Base-by-base conservation (phyloP, 1,139 yeast species). In the Geotrichum citri-aurantii region DNA sequence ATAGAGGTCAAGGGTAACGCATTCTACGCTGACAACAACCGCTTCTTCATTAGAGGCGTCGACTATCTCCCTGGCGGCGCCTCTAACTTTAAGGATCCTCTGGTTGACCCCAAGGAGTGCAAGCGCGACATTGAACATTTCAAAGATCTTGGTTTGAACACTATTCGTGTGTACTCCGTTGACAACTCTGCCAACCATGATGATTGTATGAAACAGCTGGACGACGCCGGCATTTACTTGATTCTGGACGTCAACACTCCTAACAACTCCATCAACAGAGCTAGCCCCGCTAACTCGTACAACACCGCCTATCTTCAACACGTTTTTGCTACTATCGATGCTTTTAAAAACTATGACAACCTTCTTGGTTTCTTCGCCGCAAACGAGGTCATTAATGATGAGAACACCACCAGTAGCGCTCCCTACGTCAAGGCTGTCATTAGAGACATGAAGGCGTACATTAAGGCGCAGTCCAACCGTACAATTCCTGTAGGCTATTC, bases 291-390 rank as follows among this genome's bases (percentile, higher is more conserved):
- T 17, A 27, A 50, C 50, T 79, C 74, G 2, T 69, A 70, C 48
- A 75, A 85, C 26, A 91, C 95, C 81, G 85, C 84, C 71, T 57
- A 69, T 65, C 48, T 68, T 62, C 29, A 69, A 66, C 63, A 74
- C 82, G 59, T 81, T 77, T 62, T 81, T 70, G 84, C 83, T 63
- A 87, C 91, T 14, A 83, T 92, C 48, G 91, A 90, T 62, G 89
- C 88, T 61, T 92, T 93, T 72, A 79, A 92, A 42, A 76, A 78
- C 56, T 93, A 89, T 73, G 85, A 88, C 73, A 93, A 93, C 73
- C 87, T 96, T 0, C 77, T 93, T 57, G 98, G 95, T 0, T 92
- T 88, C 73, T 90, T 93, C 73, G 97, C 97, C 5, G 99, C 97
- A 2, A 93, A 93, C 74, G 99, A 93, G 73, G 83, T 93, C 59